Evolutionary conservation across 495 filamentous ascomycete genomes (phyloP).

Genomic region (Copromyces sp.): DNA sequence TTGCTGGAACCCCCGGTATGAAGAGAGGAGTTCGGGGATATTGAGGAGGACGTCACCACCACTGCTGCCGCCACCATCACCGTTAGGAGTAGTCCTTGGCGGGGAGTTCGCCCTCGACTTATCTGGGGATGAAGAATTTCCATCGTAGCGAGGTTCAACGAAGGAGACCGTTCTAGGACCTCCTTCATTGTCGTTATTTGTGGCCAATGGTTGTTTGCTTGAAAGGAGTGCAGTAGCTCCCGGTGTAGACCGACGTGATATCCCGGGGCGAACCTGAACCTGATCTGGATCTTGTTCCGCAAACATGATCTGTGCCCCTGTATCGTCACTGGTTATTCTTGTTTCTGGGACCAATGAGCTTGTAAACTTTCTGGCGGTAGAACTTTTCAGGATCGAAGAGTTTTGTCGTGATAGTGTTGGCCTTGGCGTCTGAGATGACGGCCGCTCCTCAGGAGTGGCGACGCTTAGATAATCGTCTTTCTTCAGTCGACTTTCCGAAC

Average conservation of each 20-base stretch:
- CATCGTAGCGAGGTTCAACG: constrained; percentile 23
- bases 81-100: constrained; percentile 5
- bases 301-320: constrained; percentile 73
- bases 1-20: constrained; percentile 8
- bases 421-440: constrained; percentile 17
- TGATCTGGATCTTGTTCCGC: constrained; percentile 31
- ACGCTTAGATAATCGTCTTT: background rate
- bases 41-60: constrained; percentile 21
- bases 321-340: constrained; percentile 48
- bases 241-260: constrained; percentile 37
- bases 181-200: constrained; percentile 45
- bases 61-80: background rate
- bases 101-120: constrained; percentile 23
- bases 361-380: constrained; percentile 48
- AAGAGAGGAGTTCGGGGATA: constrained; percentile 26
- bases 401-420: constrained; percentile 42
- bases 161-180: constrained; percentile 62
- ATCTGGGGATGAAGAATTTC: constrained; percentile 7
- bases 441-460: background rate
- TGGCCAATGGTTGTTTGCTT: constrained; percentile 52
- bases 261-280: constrained; percentile 29
- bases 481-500: background rate
- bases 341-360: constrained; percentile 68
- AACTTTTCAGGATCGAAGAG: constrained; percentile 41
- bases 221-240: constrained; percentile 39